A percentile compares a stretch with the other conserved stretches of the same genome.
Conservation (phyloP, 495 filamentous ascomycete genomes). For the Parachaetomium inaequale region DNA sequence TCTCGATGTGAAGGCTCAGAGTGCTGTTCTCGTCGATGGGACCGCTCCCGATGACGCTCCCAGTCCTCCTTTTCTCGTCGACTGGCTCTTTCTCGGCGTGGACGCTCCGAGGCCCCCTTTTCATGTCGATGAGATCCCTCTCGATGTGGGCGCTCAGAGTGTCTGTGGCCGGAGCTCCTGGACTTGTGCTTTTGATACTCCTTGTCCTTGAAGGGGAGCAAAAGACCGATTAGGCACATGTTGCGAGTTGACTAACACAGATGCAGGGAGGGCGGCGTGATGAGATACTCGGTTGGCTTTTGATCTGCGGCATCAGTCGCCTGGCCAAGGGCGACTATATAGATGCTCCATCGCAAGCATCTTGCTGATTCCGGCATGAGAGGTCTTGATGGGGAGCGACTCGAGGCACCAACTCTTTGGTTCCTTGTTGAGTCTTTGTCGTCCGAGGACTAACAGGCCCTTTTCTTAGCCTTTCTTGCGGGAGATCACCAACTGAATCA, state of each 20-base stretch:
- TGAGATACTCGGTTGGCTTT: neutral
- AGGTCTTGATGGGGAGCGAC: neutral
- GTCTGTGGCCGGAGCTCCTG: neutral
- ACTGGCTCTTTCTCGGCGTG: neutral
- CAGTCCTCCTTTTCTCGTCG: constrained; percentile 5
- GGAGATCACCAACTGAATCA: neutral
- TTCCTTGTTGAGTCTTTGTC: neutral
- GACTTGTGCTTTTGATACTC: constrained; percentile 4
- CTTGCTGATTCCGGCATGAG: neutral
- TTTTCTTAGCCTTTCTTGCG: neutral
- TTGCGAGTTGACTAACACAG: neutral
- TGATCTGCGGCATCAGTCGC: neutral
- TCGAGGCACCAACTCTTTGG: constrained; percentile 9
- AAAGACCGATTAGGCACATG: constrained; percentile 20
- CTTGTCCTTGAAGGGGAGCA: constrained; percentile 3
- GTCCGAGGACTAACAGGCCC: neutral
- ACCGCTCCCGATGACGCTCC: neutral
- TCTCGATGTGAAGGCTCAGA: no score
- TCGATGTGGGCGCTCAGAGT: neutral
- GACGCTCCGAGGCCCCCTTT: neutral
- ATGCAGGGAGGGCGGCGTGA: neutral
- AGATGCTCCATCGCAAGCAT: neutral
- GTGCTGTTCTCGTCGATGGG: no score
- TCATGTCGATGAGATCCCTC: neutral
- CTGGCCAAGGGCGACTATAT: neutral